A percentile compares a stretch with the other conserved stretches of the same genome.
Conservation (phyloP, 768 basidiomycete genomes). For the Pisolithus orientalis region DNA sequence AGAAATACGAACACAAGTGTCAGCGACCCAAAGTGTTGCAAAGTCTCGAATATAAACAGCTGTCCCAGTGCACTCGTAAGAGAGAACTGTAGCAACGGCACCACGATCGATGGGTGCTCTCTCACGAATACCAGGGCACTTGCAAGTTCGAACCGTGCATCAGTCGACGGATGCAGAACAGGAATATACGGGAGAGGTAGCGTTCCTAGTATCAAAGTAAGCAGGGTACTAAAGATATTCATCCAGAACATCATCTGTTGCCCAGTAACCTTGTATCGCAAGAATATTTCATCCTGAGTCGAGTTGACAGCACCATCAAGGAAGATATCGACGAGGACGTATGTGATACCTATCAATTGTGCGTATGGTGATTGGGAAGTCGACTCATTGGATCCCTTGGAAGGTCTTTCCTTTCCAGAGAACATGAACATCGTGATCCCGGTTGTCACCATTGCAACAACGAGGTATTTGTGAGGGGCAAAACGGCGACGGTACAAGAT, state of each 20-base stretch:
- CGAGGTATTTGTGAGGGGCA: constrained; percentile 90
- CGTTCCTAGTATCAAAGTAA: constrained; percentile 62
- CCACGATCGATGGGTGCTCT: constrained; percentile 66
- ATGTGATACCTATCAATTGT: constrained; percentile 64
- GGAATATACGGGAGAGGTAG: constrained; percentile 79
- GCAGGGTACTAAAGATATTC: constrained; percentile 75
- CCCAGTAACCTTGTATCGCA: constrained; percentile 64
- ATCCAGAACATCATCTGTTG: constrained; percentile 99
- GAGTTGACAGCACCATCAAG: constrained; percentile 94
- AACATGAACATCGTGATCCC: constrained; percentile 96
- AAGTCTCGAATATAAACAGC: constrained; percentile 95
- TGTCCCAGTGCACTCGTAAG: constrained; percentile 91
- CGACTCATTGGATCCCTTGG: constrained; percentile 33
- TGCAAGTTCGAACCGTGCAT: constrained; percentile 55
- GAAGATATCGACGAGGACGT: constrained; percentile 79
- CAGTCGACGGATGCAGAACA: constrained; percentile 65
- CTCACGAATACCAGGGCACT: constrained; percentile 69
- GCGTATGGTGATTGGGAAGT: constrained; percentile 38
- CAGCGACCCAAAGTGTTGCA: constrained; percentile 85
- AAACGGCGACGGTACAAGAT: constrained; percentile 90
- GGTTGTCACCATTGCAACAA: constrained; percentile 85
- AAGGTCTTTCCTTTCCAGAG: constrained; percentile 54
- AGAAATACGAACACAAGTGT: constrained; percentile 69
- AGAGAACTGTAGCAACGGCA: constrained; percentile 78
- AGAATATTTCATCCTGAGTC: constrained; percentile 95